phyloP scores from a whole-genome alignment of 2,329 filamentous ascomycete genomes.

The Emergomyces orientalis region DNA sequence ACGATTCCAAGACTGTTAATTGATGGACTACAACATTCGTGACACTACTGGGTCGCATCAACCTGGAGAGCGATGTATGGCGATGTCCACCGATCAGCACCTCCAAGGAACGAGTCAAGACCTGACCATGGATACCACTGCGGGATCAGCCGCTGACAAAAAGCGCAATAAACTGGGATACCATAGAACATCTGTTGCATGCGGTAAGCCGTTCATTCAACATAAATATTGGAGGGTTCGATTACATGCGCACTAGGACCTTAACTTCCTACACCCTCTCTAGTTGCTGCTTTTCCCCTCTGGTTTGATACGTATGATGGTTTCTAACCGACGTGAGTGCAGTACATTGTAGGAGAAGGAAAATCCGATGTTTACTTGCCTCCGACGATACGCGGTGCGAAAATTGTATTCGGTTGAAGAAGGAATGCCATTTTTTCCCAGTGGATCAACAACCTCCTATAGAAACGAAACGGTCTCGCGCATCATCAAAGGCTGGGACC shows the following conservation, averaged over 20 bases:
- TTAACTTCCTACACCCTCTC: background rate
- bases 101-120: slow-evolving; percentile 25
- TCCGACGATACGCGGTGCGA: slow-evolving; percentile 67
- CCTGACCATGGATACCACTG: slow-evolving; percentile 27
- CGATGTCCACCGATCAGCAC: slow-evolving; percentile 27
- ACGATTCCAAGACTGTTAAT: background rate
- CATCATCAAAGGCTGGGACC: slow-evolving; percentile 37
- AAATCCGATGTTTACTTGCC: slow-evolving; percentile 81
- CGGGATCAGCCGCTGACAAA: slow-evolving; percentile 46
- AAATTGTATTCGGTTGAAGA: slow-evolving; percentile 89
- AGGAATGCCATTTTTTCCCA: slow-evolving; percentile 85
- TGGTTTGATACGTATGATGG: slow-evolving; percentile 4
- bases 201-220: slow-evolving; percentile 57
- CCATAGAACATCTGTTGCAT: slow-evolving; percentile 88
- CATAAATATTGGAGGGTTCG: background rate
- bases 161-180: slow-evolving; percentile 89
- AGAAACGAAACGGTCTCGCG: slow-evolving; percentile 37
- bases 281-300: background rate
- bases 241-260: slow-evolving; percentile 8
- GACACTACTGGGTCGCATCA: slow-evolving; percentile 15
- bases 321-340: slow-evolving; percentile 11
- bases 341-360: slow-evolving; percentile 88
- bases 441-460: slow-evolving; percentile 64
- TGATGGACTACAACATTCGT: slow-evolving; percentile 3
- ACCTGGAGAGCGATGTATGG: slow-evolving; percentile 34